A percentile compares a stretch with the other conserved stretches of the same genome.
These are phyloP conservation scores for Lecanicillium sp. DNA, from an alignment of 2,329 filamentous ascomycete genomes.

Conservation along the genomic window DNA sequence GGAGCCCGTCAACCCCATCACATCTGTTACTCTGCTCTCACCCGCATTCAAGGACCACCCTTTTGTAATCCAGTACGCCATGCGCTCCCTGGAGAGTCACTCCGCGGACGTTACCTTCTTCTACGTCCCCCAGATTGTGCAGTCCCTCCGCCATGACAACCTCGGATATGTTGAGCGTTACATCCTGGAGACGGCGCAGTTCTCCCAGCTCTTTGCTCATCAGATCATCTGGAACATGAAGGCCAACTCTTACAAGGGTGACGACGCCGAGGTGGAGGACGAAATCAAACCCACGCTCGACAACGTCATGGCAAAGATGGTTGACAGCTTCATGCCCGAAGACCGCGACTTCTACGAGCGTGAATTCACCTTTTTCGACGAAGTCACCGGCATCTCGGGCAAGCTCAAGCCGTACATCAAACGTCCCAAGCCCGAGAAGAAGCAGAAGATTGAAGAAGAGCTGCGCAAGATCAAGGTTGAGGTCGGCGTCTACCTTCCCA, in stretches of 20 bases:
- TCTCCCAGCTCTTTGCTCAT: slow-evolving; percentile 97
- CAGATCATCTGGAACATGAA: slow-evolving; percentile 99
- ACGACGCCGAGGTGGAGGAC: slow-evolving; percentile 85
- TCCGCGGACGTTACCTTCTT: slow-evolving; percentile 98
- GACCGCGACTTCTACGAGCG: slow-evolving; percentile 87
- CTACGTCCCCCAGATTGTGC: slow-evolving; percentile 96
- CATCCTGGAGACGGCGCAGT: slow-evolving; percentile 92
- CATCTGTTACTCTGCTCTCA: slow-evolving; percentile 87
- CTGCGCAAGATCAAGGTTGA: slow-evolving; percentile 95
- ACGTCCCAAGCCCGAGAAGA: slow-evolving; percentile 89
- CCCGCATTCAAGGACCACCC: slow-evolving; percentile 88
- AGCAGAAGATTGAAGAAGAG: slow-evolving; percentile 98
- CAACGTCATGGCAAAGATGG: slow-evolving; percentile 77
- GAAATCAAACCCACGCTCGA: slow-evolving; percentile 90
- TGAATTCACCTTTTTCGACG: slow-evolving; percentile 97
- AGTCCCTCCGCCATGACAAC: slow-evolving; percentile 85
- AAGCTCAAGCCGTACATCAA: slow-evolving; percentile 94
- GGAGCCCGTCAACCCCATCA: slow-evolving; percentile 86
- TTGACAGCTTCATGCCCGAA: slow-evolving; percentile 69
- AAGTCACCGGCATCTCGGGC: slow-evolving; percentile 91
- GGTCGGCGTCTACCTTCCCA: slow-evolving; percentile 92
- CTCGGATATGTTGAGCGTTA: slow-evolving; percentile 94
- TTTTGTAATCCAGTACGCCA: slow-evolving; percentile 92
- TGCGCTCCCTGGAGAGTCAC: slow-evolving; percentile 89
- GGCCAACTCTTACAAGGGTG: slow-evolving; percentile 96